Evolutionary conservation across 345 rosid genomes (phyloP), one percentile per base, ranked within the genome.

Genomic region (Eucalyptus sp.): DNA sequence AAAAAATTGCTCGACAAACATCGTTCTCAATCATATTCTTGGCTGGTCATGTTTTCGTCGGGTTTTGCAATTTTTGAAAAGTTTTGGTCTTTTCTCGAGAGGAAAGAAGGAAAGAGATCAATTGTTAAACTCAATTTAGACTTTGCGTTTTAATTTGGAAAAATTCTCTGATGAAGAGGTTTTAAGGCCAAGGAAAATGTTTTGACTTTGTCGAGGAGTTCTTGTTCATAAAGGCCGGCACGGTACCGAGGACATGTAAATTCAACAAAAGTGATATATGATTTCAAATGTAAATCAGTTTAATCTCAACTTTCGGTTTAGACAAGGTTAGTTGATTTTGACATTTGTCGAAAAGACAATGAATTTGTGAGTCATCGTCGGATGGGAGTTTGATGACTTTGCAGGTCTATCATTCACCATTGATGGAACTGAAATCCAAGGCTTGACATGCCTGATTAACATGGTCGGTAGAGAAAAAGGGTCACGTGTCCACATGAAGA

Each of bases 221-320:
- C 62, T 3, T 56, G 0, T 56, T 24, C 29, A 56, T 56, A 56
- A 56, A 56, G 29, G 29, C 11, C 10, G 6, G 62, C 13, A 9
- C 3, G 13, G 13, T 24, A 9, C 3, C 3, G 6, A 56, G 5
- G 3, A 56, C 29, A 0, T 10, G 0, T 8, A 56, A 56, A 24
- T 56, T 56, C 29, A 56, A 24, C 29, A 2, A 56, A 56, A 56
- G 6, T 1, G 29, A 9, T 56, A 9, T 56, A 10, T 24, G 13
- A 56, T 56, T 56, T 56, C 13, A 7, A 25, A 56, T 56, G 0
- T 24, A 56, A 25, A 1, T 56, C 2, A 1, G 0, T 56, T 24
- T 24, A 0, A 2, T 9, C 6, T 56, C 29, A 22, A 25, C 13
- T 56, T 25, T 56, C 13, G 29, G 2, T 56, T 0, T 24, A 10